Conservation (phyloP, 1,284 basidiomycete species). For the Ceratobasidium papillatum region DNA sequence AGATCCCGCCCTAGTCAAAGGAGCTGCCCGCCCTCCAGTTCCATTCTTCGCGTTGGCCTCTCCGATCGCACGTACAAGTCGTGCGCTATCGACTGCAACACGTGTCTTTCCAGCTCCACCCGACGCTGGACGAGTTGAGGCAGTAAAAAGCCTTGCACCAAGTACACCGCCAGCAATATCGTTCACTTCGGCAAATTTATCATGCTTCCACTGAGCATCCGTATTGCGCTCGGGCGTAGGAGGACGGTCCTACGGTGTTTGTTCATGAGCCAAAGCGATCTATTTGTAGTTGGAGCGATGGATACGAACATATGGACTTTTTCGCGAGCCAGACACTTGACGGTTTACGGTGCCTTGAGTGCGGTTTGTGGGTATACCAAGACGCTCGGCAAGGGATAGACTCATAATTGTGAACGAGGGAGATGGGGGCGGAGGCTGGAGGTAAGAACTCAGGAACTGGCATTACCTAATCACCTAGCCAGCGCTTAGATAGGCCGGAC, state of each 20-base stretch:
- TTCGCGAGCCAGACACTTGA: slow-evolving; percentile 27
- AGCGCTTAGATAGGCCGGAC: not conserved
- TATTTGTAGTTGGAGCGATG: not conserved
- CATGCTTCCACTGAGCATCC: slow-evolving; percentile 42
- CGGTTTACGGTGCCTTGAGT: not conserved
- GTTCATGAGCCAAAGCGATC: not conserved
- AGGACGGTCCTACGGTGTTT: slow-evolving; percentile 21
- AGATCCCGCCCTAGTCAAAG: slow-evolving; percentile 18
- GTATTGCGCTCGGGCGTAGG: slow-evolving; percentile 16
- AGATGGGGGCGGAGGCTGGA: not conserved
- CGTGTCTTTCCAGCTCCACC: slow-evolving; percentile 33
- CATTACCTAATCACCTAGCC: not conserved
- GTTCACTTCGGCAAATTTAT: slow-evolving; percentile 44
- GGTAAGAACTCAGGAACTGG: not conserved
- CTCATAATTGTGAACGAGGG: slow-evolving; percentile 10
- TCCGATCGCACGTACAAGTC: slow-evolving; percentile 28
- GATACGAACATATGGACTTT: slow-evolving; percentile 40
- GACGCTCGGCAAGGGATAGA: slow-evolving; percentile 35
- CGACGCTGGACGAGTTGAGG: not conserved
- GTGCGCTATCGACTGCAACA: slow-evolving; percentile 35
- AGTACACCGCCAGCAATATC: slow-evolving; percentile 41
- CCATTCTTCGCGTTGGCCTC: slow-evolving; percentile 37
- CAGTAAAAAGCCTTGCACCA: slow-evolving; percentile 37
- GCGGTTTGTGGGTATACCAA: slow-evolving; percentile 20
- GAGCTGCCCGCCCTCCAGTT: not conserved